Evolutionary conservation across 495 filamentous ascomycete genomes (phyloP).

Genomic region (Aspergillus leporis): DNA sequence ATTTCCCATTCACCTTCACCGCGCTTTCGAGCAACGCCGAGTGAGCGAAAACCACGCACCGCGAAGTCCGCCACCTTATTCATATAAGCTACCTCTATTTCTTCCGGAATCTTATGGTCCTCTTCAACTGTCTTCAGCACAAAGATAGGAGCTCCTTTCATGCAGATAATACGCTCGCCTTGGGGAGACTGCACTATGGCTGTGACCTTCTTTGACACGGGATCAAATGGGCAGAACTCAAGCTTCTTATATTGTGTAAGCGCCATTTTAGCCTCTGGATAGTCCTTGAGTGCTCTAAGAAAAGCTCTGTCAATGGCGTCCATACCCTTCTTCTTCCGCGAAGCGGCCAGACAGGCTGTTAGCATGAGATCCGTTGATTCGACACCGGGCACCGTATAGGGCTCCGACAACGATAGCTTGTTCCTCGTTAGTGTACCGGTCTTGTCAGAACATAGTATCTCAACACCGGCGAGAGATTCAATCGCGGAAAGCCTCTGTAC

Average conservation of each 20-base stretch:
- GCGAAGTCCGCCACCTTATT: constrained; percentile 90
- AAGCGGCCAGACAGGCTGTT: constrained; percentile 86
- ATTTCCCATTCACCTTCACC: constrained; percentile 80
- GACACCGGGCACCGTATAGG: constrained; percentile 77
- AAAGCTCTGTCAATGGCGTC: constrained; percentile 96
- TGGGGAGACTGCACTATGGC: constrained; percentile 79
- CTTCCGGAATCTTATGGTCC: constrained; percentile 71
- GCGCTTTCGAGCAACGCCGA: constrained; percentile 87
- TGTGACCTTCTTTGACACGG: constrained; percentile 89
- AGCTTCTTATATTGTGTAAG: constrained; percentile 76
- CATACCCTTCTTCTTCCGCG: constrained; percentile 91
- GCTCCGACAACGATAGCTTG: constrained; percentile 82
- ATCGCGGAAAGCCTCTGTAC: constrained; percentile 93
- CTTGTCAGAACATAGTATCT: constrained; percentile 97
- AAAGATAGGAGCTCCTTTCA: constrained; percentile 88
- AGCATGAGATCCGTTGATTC: constrained; percentile 85
- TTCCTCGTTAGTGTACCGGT: constrained; percentile 86
- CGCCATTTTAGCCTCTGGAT: constrained; percentile 73
- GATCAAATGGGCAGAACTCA: constrained; percentile 87
- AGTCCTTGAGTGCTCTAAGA: constrained; percentile 76
- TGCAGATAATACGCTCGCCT: constrained; percentile 79
- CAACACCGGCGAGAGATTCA: constrained; percentile 88
- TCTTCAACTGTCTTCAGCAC: constrained; percentile 82
- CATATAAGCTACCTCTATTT: constrained; percentile 78
- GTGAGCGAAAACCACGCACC: constrained; percentile 85